Evolutionary conservation across 306 rosid genomes (phyloP).

Genomic region (Nissolia schottii): DNA sequence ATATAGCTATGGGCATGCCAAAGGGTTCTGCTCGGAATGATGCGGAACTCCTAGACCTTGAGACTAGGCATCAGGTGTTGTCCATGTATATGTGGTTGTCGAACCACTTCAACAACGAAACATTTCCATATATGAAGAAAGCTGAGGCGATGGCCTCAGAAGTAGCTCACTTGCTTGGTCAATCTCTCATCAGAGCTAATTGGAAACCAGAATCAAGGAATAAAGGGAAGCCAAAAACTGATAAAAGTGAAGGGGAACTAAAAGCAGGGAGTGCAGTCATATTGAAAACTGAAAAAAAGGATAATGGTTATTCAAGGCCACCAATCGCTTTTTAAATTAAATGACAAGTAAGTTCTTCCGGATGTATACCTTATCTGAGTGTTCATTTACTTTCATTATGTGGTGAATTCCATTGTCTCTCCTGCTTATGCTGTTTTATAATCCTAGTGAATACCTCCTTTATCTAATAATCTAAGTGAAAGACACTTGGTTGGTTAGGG

Average conservation of each 20-base stretch:
- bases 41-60: constrained; percentile 80
- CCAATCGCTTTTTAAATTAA: too few relatives aligned
- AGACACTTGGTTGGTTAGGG: background rate
- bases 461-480: too few relatives aligned
- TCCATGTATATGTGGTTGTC: constrained; percentile 85
- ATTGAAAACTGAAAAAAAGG: constrained; percentile 36
- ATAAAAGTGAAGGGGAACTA: constrained; percentile 27
- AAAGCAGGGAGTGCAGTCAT: background rate
- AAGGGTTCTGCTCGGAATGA: constrained; percentile 65
- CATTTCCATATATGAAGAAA: constrained; percentile 67
- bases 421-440: background rate
- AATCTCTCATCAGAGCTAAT: constrained; percentile 65
- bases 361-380: constrained; percentile 2
- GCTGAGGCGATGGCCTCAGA: constrained; percentile 74
- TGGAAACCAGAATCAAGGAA: constrained; percentile 82
- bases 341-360: constrained; percentile 41
- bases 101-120: constrained; percentile 62
- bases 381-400: constrained; percentile 1
- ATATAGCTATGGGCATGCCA: constrained; percentile 80
- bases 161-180: constrained; percentile 57
- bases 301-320: constrained; percentile 44
- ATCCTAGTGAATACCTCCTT: background rate
- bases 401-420: background rate
- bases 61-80: constrained; percentile 81
- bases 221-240: constrained; percentile 40